These are phyloP conservation scores for Clathrus columnatus DNA, from an alignment of 768 basidiomycete species.

Conservation along the genomic window DNA sequence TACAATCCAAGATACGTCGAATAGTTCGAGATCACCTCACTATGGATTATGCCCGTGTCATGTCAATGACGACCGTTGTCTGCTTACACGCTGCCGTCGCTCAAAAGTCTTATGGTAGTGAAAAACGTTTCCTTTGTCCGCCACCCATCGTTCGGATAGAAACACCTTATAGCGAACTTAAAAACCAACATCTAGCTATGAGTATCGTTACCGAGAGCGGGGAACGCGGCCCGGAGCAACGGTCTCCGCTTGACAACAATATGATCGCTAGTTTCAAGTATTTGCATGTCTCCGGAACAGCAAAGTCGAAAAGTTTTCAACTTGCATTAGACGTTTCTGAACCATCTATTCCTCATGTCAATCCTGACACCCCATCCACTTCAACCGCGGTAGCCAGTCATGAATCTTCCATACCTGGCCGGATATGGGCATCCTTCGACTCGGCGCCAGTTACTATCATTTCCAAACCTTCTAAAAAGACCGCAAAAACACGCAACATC, in stretches of 20 bases:
- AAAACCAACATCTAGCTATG: constrained; percentile 75
- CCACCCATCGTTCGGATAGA: constrained; percentile 91
- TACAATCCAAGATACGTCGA: constrained; percentile 70
- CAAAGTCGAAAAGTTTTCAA: constrained; percentile 85
- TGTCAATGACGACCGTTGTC: constrained; percentile 86
- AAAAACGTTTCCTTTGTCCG: constrained; percentile 90
- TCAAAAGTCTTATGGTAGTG: constrained; percentile 93
- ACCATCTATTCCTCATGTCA: constrained; percentile 45
- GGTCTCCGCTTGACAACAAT: constrained; percentile 72
- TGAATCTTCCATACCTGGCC: constrained; percentile 46
- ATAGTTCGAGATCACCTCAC: constrained; percentile 77
- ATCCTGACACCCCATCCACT: constrained; percentile 16
- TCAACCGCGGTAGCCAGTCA: no score
- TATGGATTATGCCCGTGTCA: constrained; percentile 63
- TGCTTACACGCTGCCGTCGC: constrained; percentile 89
- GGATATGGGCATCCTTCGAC: constrained; percentile 86
- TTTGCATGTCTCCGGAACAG: constrained; percentile 78
- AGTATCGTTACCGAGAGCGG: constrained; percentile 77
- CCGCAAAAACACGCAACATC: constrained; percentile 88
- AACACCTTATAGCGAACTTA: constrained; percentile 80
- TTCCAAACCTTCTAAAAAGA: constrained; percentile 96
- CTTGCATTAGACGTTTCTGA: constrained; percentile 80
- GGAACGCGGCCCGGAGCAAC: constrained; percentile 78
- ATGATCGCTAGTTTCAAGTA: constrained; percentile 89
- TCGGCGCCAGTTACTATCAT: constrained; percentile 91